Percentiles rank a stretch among this genome's conserved stretches.
phyloP scores from a whole-genome alignment of 2,329 filamentous ascomycete genomes.

The Pseudogymnoascus sp. region DNA sequence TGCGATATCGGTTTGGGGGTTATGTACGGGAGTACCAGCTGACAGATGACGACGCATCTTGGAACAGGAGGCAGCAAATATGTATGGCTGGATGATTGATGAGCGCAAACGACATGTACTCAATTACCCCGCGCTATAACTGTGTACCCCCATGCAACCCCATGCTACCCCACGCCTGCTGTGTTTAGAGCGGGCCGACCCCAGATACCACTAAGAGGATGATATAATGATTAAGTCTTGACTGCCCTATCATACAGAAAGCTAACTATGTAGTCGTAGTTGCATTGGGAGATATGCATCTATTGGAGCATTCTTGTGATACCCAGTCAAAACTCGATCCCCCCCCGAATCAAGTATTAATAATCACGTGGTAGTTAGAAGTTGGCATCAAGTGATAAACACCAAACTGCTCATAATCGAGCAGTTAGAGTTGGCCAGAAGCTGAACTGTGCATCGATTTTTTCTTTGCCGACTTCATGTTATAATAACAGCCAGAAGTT shows the following conservation, averaged over 20 bases:
- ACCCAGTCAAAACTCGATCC: background rate
- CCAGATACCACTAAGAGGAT: constrained; percentile 6
- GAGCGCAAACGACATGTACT: background rate
- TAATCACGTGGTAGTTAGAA: background rate
- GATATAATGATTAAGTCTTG: constrained; percentile 5
- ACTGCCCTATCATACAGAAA: background rate
- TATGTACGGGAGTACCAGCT: constrained; percentile 7
- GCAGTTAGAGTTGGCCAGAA: background rate
- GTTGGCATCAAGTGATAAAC: background rate
- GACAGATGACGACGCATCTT: constrained; percentile 9
- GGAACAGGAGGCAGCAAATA: background rate
- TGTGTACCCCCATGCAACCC: background rate
- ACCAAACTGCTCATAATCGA: background rate
- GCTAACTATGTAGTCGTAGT: background rate
- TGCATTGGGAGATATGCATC: background rate
- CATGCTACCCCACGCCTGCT: background rate
- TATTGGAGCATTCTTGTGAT: background rate
- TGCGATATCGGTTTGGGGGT: constrained; percentile 8
- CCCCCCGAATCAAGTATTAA: background rate
- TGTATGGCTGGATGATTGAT: constrained; percentile 9
- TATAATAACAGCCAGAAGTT: background rate
- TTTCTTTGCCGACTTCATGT: background rate
- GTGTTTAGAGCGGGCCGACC: background rate
- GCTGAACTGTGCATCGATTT: background rate
- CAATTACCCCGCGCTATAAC: constrained; percentile 3